Percentiles rank a stretch among this genome's conserved stretches.
Conservation (phyloP, 352 stramenopile species). For the Phytophthora vignae region DNA sequence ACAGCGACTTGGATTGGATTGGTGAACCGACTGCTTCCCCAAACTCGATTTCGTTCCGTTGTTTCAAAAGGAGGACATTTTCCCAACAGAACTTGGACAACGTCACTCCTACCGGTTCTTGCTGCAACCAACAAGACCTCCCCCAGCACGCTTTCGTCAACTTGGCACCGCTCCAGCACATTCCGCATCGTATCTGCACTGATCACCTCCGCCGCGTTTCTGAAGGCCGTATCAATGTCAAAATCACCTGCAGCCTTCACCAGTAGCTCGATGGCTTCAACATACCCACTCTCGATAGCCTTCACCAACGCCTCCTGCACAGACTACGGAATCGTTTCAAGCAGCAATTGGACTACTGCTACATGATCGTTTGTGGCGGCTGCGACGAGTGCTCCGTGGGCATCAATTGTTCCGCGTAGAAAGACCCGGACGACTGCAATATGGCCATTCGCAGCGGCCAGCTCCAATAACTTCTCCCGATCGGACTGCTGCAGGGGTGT, state of each 20-base stretch:
- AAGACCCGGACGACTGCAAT: not conserved
- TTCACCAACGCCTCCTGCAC: not conserved
- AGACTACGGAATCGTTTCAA: not conserved
- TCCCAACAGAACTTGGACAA: not conserved
- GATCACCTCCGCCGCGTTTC: not conserved
- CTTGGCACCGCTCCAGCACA: not conserved
- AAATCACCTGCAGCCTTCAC: not conserved
- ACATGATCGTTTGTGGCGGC: not conserved
- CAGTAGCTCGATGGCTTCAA: not conserved
- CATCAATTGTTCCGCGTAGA: not conserved
- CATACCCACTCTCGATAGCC: not conserved
- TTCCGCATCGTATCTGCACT: not conserved
- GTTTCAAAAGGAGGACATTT: not conserved
- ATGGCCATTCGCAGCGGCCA: not conserved
- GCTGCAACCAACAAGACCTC: not conserved
- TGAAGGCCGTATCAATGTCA: not conserved
- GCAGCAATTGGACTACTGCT: not conserved
- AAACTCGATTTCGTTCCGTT: not conserved
- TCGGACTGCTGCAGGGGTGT: not conserved
- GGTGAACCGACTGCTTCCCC: not conserved
- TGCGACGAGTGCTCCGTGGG: not conserved
- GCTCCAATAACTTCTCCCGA: not conserved
- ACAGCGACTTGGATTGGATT: not conserved
- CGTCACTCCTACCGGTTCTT: not conserved
- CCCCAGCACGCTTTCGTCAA: not conserved